A percentile compares a stretch with the other conserved stretches of the same genome.
Conservation (phyloP, 73 alveolate species). For the Breviolum minutum region DNA sequence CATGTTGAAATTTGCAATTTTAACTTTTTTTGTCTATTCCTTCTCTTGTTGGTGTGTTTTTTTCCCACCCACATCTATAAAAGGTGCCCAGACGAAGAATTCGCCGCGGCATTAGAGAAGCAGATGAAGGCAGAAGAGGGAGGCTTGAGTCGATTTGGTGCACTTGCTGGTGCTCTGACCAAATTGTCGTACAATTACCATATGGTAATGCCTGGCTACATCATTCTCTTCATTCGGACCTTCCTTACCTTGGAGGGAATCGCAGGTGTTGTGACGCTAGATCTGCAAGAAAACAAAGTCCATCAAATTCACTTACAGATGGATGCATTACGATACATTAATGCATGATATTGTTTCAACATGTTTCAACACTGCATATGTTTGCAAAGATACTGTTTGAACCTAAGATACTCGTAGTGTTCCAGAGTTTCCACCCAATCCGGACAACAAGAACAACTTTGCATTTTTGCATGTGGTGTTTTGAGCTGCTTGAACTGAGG, state of each 20-base stretch:
- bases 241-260: constrained; percentile 81
- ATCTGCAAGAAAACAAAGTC: neutral
- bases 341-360: neutral
- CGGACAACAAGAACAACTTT: neutral
- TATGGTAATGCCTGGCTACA: constrained; percentile 75
- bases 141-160: constrained; percentile 82
- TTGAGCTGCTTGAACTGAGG: neutral
- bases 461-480: neutral
- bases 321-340: no score
- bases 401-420: no score
- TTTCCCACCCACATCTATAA: neutral
- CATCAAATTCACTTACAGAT: neutral
- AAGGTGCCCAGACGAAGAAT: constrained; percentile 78
- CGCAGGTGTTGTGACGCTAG: constrained; percentile 70
- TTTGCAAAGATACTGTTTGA: no score
- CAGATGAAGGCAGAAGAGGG: constrained; percentile 71
- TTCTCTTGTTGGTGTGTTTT: no score
- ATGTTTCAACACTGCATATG: no score
- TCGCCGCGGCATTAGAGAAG: constrained; percentile 57
- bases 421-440: neutral
- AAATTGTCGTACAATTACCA: constrained; percentile 57
- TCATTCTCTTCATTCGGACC: constrained; percentile 83
- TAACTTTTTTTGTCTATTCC: neutral
- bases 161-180: constrained; percentile 56
- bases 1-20: neutral